Percentiles rank a stretch among this genome's conserved stretches.
These are phyloP conservation scores for Dactylonectria macrodidyma DNA, from an alignment of 2,329 filamentous ascomycete genomes.

Conservation along the genomic window DNA sequence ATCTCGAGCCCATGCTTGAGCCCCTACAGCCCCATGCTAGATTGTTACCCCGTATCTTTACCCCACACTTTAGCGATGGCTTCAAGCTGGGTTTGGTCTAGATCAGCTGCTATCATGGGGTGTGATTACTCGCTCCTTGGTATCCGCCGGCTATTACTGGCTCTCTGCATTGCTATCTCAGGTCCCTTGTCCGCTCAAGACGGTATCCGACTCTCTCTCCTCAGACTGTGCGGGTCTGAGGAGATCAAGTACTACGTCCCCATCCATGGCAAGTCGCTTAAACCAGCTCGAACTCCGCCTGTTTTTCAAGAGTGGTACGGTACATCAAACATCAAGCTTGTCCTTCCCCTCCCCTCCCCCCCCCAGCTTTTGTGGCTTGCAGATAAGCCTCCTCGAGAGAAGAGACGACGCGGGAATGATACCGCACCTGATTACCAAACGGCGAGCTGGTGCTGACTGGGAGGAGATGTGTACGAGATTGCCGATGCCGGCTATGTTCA, in stretches of 20 bases:
- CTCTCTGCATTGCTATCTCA: too few species aligned
- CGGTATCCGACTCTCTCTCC: constrained; percentile 12
- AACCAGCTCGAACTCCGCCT: not conserved
- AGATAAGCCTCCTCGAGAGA: not conserved
- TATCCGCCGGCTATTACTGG: too few species aligned
- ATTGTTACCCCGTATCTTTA: constrained; percentile 29
- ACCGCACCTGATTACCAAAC: not conserved
- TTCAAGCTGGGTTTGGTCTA: constrained; percentile 25
- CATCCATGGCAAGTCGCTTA: not conserved
- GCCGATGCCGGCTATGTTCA: constrained; percentile 23
- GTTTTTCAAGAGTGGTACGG: too few species aligned
- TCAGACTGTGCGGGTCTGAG: constrained; percentile 23
- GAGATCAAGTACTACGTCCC: not conserved
- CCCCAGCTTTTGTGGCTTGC: too few species aligned
- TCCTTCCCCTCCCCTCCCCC: not conserved
- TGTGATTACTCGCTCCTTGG: not conserved
- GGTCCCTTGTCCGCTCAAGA: constrained; percentile 3
- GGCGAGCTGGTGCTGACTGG: not conserved
- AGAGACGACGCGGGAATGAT: not conserved
- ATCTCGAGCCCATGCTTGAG: constrained; percentile 7
- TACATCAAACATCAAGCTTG: not conserved
- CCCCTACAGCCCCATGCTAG: not conserved
- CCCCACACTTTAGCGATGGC: constrained; percentile 19
- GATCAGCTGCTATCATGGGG: constrained; percentile 14
- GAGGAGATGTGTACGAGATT: not conserved